A percentile compares a stretch with the other conserved stretches of the same genome.
Evolutionary conservation across 345 rosid genomes (phyloP).

Genomic region (Toxicodendron radicans): DNA sequence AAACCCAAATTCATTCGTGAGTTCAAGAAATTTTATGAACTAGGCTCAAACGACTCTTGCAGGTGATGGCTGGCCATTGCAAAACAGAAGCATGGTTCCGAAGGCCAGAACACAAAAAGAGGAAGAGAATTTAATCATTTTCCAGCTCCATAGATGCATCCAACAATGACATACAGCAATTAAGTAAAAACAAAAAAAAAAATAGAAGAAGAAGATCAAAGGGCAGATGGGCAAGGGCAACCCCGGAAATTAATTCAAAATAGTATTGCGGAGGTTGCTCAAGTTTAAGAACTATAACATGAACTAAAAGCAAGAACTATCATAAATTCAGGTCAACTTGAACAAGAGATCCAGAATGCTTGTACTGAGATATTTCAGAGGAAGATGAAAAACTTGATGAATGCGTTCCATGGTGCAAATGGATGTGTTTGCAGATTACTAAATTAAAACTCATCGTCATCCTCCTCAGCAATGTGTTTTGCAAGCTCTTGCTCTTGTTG

Average conservation of each 20-base stretch:
- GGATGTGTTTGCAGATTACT: not conserved
- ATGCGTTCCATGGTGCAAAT: not conserved
- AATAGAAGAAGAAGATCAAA: too few species aligned
- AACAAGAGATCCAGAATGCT: not conserved
- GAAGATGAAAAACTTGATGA: slow-evolving; percentile 10
- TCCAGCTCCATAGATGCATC: not conserved
- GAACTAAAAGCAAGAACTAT: not conserved
- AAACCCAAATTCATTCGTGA: too few species aligned
- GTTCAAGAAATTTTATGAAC: too few species aligned
- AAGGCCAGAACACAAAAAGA: too few species aligned
- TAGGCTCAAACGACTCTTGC: too few species aligned
- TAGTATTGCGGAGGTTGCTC: not conserved
- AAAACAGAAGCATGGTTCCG: not conserved
- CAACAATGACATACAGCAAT: not conserved
- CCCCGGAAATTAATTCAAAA: not conserved
- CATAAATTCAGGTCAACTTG: not conserved
- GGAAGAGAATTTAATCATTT: too few species aligned
- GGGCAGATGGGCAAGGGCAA: not conserved
- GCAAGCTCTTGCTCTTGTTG: slow-evolving; percentile 62
- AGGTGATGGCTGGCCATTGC: not conserved
- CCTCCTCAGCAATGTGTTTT: slow-evolving; percentile 63
- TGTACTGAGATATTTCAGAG: not conserved
- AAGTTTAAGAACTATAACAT: not conserved
- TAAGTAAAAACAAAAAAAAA: not conserved
- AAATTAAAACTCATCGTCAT: slow-evolving; percentile 49